A percentile compares a stretch with the other conserved stretches of the same genome.
Evolutionary conservation across 176 grass and related monocot species (phyloP).

Genomic region (Eremochloa ophiuroides): DNA sequence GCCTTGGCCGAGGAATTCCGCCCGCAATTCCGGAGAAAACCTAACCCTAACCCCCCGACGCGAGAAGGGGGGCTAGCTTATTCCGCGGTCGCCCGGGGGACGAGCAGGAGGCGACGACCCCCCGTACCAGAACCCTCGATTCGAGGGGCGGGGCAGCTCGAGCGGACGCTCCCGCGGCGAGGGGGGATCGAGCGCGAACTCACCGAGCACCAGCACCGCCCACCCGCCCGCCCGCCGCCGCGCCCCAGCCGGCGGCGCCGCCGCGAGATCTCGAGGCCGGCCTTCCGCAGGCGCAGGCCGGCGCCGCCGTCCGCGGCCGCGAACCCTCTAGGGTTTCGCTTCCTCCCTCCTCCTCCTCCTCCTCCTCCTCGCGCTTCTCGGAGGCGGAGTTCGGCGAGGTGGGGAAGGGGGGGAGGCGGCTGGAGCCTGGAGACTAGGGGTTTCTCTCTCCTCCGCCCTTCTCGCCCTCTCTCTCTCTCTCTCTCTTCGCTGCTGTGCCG

Average conservation of each 20-base stretch:
- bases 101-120: background rate
- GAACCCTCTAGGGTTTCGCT: constrained; percentile 27
- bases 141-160: constrained; percentile 20
- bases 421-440: constrained; percentile 5
- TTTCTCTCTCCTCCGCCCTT: constrained; percentile 20
- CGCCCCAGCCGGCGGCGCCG: constrained; percentile 31
- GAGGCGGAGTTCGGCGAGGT: constrained; percentile 8
- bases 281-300: constrained; percentile 16
- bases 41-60: constrained; percentile 39
- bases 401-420: constrained; percentile 20
- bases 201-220: constrained; percentile 10
- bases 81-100: constrained; percentile 1
- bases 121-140: constrained; percentile 34
- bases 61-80: background rate
- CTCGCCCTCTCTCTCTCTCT: background rate
- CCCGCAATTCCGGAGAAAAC: constrained; percentile 24
- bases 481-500: constrained; percentile 7
- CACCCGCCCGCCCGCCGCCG: background rate
- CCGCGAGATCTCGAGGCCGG: constrained; percentile 48
- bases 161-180: constrained; percentile 15
- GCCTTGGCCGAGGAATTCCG: constrained; percentile 23
- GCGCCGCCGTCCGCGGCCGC: constrained; percentile 32
- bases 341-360: background rate
- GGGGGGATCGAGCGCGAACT: constrained; percentile 47
- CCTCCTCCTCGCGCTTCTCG: constrained; percentile 25